Evolutionary conservation across 495 filamentous ascomycete genomes (phyloP), one percentile per base, ranked within the genome.

Genomic region (Collariella sp.): DNA sequence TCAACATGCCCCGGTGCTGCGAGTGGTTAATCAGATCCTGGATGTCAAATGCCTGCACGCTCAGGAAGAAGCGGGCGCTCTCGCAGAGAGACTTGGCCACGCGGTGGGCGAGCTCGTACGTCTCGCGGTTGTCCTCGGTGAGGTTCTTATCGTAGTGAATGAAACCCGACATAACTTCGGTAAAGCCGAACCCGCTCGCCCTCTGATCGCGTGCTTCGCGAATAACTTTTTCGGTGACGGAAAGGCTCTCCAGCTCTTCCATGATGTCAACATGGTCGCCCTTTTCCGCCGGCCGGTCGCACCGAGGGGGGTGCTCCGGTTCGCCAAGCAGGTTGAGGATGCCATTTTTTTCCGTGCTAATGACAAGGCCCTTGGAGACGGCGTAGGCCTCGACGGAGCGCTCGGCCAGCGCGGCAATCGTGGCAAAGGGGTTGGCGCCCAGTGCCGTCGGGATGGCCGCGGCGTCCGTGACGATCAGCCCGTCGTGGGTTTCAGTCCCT

Each of bases 361-460:
- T 78, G 18, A 50, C 54, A 26, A 81, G 70, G 1, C 62, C 58
- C 12, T 70, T 50, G 34, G 68, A 63, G 52, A 62, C 54, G 6
- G 71, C 67, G 42, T 81, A 74, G 3, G 67, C 64, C 46, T 79
- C 76, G 10, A 86, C 72, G 0, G 76, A 78, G 29, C 83, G 73
- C 65, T 86, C 83, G 0, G 84, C 80, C 22, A 88, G 72, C 18
- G 84, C 82, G 0, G 83, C 76, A 35, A 86, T 85, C 3, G 83
- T 88, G 15, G 81, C 84, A 52, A 85, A 79, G n/a, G 82, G 82
- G 59, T 87, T 87, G 12, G 81, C 80, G 26, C 81, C 81, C 12
- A 87, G 66, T n/a, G 81, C 74, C 33, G 79, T 79, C 1, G 84
- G 83, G 52, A 88, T 76, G 2, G 81, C 65, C n/a, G 82, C 74